Percentiles rank a stretch among this genome's conserved stretches.
These are phyloP conservation scores for Lachnellula suecica DNA, from an alignment of 2,329 filamentous ascomycete species.

Conservation along the genomic window DNA sequence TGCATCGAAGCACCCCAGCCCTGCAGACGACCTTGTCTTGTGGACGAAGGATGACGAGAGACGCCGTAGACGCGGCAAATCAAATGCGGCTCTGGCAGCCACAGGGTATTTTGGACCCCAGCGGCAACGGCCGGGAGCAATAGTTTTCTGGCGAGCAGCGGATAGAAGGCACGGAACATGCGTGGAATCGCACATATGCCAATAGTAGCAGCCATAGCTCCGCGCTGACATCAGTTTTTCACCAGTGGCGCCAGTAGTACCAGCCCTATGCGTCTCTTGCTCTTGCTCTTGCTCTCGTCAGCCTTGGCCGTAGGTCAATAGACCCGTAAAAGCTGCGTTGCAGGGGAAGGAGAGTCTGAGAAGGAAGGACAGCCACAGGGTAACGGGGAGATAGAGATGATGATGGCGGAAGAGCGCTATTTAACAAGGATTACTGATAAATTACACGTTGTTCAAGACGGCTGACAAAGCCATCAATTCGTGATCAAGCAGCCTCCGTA, in stretches of 20 bases:
- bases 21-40: background rate
- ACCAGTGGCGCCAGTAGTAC: no score
- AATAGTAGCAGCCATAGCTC: no score
- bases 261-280: no score
- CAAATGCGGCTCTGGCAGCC: background rate
- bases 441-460: no score
- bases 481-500: no score
- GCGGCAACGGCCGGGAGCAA: background rate
- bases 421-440: no score
- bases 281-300: background rate
- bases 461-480: no score
- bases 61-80: background rate
- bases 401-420: no score
- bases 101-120: background rate
- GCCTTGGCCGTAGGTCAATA: background rate
- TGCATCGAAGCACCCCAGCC: background rate
- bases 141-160: background rate
- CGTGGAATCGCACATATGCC: no score
- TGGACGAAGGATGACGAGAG: constrained; percentile 9
- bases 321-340: background rate
- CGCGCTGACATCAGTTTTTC: background rate
- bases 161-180: no score
- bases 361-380: no score
- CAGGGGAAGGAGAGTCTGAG: background rate
- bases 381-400: no score